Percentiles rank a stretch among this genome's conserved stretches.
Conservation (phyloP, 768 basidiomycete species). For the Rhizopogon roseolus region DNA sequence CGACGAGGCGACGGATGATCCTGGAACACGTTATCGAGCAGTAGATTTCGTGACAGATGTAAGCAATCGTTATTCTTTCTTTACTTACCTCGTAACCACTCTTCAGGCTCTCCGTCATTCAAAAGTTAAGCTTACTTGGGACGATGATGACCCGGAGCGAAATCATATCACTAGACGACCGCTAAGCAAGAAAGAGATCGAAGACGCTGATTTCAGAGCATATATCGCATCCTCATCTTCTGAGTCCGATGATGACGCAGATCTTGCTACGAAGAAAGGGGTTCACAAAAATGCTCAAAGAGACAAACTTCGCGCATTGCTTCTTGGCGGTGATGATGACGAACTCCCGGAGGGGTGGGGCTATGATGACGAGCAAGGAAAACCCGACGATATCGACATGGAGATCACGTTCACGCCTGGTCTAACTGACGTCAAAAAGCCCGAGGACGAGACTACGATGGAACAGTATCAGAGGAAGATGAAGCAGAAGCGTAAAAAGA, state of each 20-base stretch:
- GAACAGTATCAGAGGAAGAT: conserved; percentile 87
- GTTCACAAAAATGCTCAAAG: conserved; percentile 44
- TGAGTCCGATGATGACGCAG: conserved; percentile 32
- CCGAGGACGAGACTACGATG: conserved; percentile 78
- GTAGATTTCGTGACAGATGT: conserved; percentile 94
- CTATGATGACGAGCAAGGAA: conserved; percentile 28
- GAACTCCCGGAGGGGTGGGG: conserved; percentile 86
- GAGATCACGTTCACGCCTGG: conserved; percentile 94
- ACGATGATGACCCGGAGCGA: conserved; percentile 92
- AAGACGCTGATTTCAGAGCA: conserved; percentile 84
- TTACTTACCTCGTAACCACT: not conserved
- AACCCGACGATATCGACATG: conserved; percentile 65
- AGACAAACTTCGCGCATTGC: conserved; percentile 70
- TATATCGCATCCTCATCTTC: conserved; percentile 72
- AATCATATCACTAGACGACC: conserved; percentile 72
- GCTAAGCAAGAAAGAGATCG: conserved; percentile 81
- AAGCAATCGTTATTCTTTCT: conserved; percentile 8
- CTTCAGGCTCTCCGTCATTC: conserved; percentile 91
- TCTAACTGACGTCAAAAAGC: conserved; percentile 49
- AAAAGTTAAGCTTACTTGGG: conserved; percentile 98
- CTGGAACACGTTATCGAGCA: conserved; percentile 56
- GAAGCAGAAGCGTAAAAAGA: conserved; percentile 81
- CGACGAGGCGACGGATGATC: conserved; percentile 77
- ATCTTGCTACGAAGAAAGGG: conserved; percentile 10
- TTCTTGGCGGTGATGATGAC: conserved; percentile 64